phyloP scores from a whole-genome alignment of 768 basidiomycete genomes.

The Auriculariales sp. region DNA sequence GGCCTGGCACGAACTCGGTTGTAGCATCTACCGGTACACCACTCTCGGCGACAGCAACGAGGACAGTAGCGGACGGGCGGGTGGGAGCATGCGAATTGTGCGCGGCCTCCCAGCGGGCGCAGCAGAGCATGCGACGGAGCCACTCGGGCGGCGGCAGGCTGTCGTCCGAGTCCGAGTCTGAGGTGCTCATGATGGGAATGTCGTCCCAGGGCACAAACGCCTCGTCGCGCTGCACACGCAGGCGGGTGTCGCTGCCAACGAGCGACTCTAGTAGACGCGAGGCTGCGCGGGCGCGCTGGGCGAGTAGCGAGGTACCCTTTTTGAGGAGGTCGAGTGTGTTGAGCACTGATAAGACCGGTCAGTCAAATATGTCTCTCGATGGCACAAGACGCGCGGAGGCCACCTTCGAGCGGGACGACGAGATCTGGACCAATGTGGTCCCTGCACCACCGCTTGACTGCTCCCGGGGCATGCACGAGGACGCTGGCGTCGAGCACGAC shows the following conservation, averaged over 20 bases:
- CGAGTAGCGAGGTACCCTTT: conserved; percentile 69
- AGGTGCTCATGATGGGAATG: conserved; percentile 36
- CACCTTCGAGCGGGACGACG: conserved; percentile 82
- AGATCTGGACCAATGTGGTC: conserved; percentile 65
- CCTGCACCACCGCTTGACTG: conserved; percentile 72
- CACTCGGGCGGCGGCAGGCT: conserved; percentile 54
- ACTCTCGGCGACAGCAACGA: conserved; percentile 42
- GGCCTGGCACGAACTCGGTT: conserved; percentile 9
- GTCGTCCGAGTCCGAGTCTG: conserved; percentile 4
- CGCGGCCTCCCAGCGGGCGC: conserved; percentile 57
- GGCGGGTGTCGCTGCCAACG: conserved; percentile 69
- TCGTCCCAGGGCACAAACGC: conserved; percentile 74
- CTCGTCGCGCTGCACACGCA: conserved; percentile 68
- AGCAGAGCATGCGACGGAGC: conserved; percentile 74
- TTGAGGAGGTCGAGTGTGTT: conserved; percentile 88
- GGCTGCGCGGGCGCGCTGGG: conserved; percentile 72
- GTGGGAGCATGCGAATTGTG: conserved; percentile 24
- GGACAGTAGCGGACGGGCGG: conserved; percentile 19
- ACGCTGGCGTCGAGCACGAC: conserved; percentile 74
- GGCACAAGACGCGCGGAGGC: conserved; percentile 10
- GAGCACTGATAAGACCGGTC: conserved; percentile 37
- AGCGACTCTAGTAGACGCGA: conserved; percentile 81
- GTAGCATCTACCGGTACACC: conserved; percentile 13
- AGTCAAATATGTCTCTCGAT: background rate
- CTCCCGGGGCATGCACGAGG: conserved; percentile 58